A percentile compares a stretch with the other conserved stretches of the same genome.
phyloP scores from a whole-genome alignment of 2,329 filamentous ascomycete genomes.

The Fusarium gaditjirri region DNA sequence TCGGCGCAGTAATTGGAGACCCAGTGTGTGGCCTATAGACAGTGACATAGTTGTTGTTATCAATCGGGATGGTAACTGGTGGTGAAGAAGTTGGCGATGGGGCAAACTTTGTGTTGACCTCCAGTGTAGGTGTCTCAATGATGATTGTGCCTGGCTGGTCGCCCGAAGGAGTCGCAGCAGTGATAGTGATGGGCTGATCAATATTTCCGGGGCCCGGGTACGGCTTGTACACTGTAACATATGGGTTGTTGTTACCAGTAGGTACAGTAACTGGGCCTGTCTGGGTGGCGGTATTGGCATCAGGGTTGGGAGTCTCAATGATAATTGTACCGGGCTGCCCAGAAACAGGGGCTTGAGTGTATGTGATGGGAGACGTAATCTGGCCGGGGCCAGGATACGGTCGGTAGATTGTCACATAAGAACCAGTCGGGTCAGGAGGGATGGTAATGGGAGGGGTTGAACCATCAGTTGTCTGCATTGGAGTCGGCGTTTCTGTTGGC shows the following conservation, averaged over 20 bases:
- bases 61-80: constrained; percentile 10
- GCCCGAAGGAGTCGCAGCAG: constrained; percentile 13
- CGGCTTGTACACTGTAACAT: constrained; percentile 29
- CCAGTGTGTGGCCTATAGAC: constrained; percentile 30
- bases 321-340: constrained; percentile 28
- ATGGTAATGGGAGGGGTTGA: constrained; percentile 14
- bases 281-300: constrained; percentile 22
- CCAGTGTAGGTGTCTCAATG: constrained; percentile 27
- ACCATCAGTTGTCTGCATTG: not conserved
- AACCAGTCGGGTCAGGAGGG: constrained; percentile 21
- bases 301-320: constrained; percentile 27
- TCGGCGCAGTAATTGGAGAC: constrained; percentile 20
- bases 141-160: constrained; percentile 29
- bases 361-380: constrained; percentile 23
- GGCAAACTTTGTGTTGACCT: constrained; percentile 26
- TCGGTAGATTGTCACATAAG: constrained; percentile 28
- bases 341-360: constrained; percentile 23
- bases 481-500: not conserved
- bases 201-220: constrained; percentile 33
- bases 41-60: constrained; percentile 16
- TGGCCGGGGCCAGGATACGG: constrained; percentile 25
- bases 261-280: constrained; percentile 20
- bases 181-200: constrained; percentile 29
- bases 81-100: constrained; percentile 1
- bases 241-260: constrained; percentile 14